Evolutionary conservation across 495 filamentous ascomycete species (phyloP).

Genomic region (Penicillium argentinense): DNA sequence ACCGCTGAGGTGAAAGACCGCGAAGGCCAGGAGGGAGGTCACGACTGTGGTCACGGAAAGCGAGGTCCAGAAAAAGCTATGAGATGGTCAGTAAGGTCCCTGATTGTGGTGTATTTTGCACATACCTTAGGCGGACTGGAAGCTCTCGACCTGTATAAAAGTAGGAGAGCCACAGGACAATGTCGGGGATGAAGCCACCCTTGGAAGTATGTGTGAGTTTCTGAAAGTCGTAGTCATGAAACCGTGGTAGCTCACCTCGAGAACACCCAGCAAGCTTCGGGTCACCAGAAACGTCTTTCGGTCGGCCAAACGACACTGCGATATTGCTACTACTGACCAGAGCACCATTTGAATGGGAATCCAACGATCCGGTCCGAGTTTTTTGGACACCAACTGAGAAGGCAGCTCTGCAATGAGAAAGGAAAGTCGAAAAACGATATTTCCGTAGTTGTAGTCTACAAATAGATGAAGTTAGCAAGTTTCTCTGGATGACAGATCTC

Average conservation of each 20-base stretch:
- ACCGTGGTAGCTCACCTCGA: constrained; percentile 34
- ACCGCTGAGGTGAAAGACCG: constrained; percentile 41
- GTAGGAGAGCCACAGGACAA: constrained; percentile 65
- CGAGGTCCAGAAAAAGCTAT: constrained; percentile 61
- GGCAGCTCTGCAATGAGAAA: constrained; percentile 14
- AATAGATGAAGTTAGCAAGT: constrained; percentile 34
- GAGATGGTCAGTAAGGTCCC: no score
- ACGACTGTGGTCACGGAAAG: constrained; percentile 49
- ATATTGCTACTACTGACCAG: constrained; percentile 67
- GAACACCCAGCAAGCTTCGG: constrained; percentile 62
- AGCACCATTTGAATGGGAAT: constrained; percentile 62
- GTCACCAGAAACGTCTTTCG: constrained; percentile 59
- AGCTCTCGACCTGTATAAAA: constrained; percentile 65
- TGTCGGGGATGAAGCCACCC: constrained; percentile 59
- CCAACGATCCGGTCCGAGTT: constrained; percentile 21
- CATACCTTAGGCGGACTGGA: constrained; percentile 56
- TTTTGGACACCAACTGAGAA: constrained; percentile 31
- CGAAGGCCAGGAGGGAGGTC: constrained; percentile 46
- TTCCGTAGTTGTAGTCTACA: constrained; percentile 19
- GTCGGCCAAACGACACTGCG: constrained; percentile 60
- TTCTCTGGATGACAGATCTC: constrained; percentile 33
- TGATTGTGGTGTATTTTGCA: constrained; percentile 16
- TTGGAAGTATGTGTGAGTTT: constrained; percentile 17
- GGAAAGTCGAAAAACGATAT: constrained; percentile 17
- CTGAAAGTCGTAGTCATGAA: neutral